Base-by-base conservation (phyloP, 768 basidiomycete species). In the Boletus fagicola region DNA sequence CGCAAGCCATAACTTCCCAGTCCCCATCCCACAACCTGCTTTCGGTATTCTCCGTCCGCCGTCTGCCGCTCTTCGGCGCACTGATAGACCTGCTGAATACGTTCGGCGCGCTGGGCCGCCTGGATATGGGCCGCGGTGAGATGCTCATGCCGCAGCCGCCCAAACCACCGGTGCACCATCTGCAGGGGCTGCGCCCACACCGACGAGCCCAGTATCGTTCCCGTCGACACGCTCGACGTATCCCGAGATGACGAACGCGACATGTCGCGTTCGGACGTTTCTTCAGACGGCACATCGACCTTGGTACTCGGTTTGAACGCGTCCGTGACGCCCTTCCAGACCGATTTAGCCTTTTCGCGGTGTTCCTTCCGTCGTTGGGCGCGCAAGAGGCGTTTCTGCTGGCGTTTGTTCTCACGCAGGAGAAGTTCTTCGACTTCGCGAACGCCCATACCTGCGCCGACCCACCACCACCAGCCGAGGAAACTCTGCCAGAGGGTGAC, bases 401-500 rank as follows among this genome's bases (percentile, higher is more conserved):
- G 78, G 12, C 82, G 77, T 64, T 85, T 86, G 59, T 82, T 83
- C 63, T 83, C 75, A 51, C 74, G 74, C 28, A 68, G 59, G 46
- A 87, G 70, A 54, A 84, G 78, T 54, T 90, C 81, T 64, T 90
- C 86, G 49, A 91, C 78, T 61, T 88, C 87, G 30, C 81, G 79
- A 4, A 86, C 80, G 10, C 87, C 90, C 78, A 89, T 92, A 6
- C 93, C 90, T 2, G 89, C 85, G n/a, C 94, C 94, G 15, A 94
- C 93, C 94, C 94, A 98, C 94, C 94, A 98, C 94, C 94, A 98
- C 92, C 93, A 98, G 0, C 92, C 94, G 22, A 97, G 74, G 73
- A 95, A 96, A 72, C 85, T 92, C 78, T 99, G 97, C 97, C 97
- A 99, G 20, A 98, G 82, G 12, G 98, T 84, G 50, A 97, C 85